A percentile compares a stretch with the other conserved stretches of the same genome.
phyloP scores from a whole-genome alignment of 768 basidiomycete species.

The Pleurotus tuber-regium region DNA sequence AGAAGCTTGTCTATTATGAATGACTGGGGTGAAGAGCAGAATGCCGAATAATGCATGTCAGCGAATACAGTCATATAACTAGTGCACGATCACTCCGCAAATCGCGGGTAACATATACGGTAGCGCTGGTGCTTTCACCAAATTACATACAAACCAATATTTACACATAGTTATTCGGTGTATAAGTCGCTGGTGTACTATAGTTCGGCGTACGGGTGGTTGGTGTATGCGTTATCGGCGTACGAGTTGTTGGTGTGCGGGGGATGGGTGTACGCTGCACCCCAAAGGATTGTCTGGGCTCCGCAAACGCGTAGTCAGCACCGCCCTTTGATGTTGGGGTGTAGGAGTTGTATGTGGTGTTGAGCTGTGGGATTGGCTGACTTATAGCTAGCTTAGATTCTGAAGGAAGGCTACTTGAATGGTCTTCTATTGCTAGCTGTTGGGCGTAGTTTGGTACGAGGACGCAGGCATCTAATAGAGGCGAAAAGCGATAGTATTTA shows the following conservation, averaged over 20 bases:
- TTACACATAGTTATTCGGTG: too few relatives aligned
- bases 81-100: too few relatives aligned
- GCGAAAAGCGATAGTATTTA: constrained; percentile 2
- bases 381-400: background rate
- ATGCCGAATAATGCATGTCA: too few relatives aligned
- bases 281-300: constrained; percentile 9
- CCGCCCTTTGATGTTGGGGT: background rate
- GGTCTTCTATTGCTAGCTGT: constrained; percentile 51
- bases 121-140: too few relatives aligned
- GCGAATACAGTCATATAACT: too few relatives aligned
- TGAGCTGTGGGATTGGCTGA: constrained; percentile 3
- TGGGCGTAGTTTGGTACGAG: constrained; percentile 51
- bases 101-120: too few relatives aligned
- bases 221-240: background rate
- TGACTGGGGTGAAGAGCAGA: too few relatives aligned
- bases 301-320: constrained; percentile 12
- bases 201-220: background rate
- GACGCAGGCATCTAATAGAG: constrained; percentile 43
- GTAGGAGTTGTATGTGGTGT: constrained; percentile 16
- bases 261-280: background rate
- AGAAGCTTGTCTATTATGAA: too few relatives aligned
- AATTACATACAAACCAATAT: too few relatives aligned
- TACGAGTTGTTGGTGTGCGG: background rate
- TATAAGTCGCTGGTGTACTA: background rate
- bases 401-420: constrained; percentile 17